Conservation (phyloP, 148 eudicot genomes). For the Diospyros lotus region DNA sequence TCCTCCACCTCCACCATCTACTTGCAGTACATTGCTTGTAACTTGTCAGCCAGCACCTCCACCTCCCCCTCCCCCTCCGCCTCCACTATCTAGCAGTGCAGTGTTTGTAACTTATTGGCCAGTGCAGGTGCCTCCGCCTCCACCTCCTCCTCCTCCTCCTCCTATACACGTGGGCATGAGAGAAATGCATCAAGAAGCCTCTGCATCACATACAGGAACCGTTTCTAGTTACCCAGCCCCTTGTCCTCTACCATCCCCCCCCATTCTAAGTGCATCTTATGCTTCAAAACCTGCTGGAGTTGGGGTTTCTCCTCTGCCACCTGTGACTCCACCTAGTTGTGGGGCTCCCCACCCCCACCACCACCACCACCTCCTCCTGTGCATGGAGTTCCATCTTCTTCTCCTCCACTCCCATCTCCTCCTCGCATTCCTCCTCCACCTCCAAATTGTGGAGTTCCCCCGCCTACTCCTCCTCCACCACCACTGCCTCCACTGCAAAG, state of each 20-base stretch:
- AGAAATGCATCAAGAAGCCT: no score
- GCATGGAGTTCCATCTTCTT: conserved; percentile 14
- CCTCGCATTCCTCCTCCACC: conserved; percentile 37
- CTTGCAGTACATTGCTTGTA: no score
- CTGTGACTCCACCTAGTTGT: conserved; percentile 21
- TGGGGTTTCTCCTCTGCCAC: conserved; percentile 20
- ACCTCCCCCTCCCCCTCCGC: conserved; percentile 17
- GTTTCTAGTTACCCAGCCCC: neutral
- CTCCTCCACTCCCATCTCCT: conserved; percentile 4
- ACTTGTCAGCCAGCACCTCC: neutral
- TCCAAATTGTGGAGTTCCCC: conserved; percentile 26
- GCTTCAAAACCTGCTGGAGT: conserved; percentile 11
- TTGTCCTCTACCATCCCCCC: conserved; percentile 24
- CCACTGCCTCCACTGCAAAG: conserved; percentile 5
- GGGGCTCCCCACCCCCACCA: conserved; percentile 5
- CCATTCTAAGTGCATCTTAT: neutral
- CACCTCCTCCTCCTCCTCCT: no score
- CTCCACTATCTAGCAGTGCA: conserved; percentile 12
- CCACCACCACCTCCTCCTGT: conserved; percentile 17
- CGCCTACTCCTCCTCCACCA: conserved; percentile 41
- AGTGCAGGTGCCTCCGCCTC: no score
- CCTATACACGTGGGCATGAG: no score
- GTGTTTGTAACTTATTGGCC: no score
- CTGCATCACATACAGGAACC: no score
- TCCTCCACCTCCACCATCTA: conserved; percentile 26